Percentiles rank a stretch among this genome's conserved stretches.
phyloP scores from a whole-genome alignment of 2,329 filamentous ascomycete genomes.

The Neofusicoccum parvum region DNA sequence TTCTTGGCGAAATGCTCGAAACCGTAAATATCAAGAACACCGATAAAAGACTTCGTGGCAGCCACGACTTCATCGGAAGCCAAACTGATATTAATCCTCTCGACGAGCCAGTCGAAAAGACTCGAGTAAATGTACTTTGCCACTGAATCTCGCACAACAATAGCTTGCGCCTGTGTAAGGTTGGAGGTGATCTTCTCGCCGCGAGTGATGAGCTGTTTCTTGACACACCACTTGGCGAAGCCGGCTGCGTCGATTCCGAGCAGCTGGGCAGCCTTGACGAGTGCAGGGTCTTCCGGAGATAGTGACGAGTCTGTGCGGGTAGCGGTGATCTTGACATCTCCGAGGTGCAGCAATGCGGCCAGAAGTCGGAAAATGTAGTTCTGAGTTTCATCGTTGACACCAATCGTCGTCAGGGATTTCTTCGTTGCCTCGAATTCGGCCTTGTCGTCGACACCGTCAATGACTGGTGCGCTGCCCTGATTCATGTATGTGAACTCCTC shows the following conservation, averaged over 20 bases:
- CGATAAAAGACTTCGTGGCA: slow-evolving; percentile 87
- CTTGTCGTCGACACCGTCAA: slow-evolving; percentile 94
- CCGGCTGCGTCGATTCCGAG: slow-evolving; percentile 83
- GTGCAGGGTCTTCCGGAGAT: slow-evolving; percentile 75
- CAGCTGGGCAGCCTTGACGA: slow-evolving; percentile 79
- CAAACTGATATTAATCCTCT: slow-evolving; percentile 88
- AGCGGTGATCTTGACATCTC: slow-evolving; percentile 94
- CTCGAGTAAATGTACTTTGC: slow-evolving; percentile 99
- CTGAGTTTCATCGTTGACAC: slow-evolving; percentile 74
- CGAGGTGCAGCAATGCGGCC: slow-evolving; percentile 87
- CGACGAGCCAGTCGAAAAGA: slow-evolving; percentile 98
- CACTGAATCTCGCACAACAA: slow-evolving; percentile 93
- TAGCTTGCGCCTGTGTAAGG: slow-evolving; percentile 87
- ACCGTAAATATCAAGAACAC: slow-evolving; percentile 98
- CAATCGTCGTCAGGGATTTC: slow-evolving; percentile 84
- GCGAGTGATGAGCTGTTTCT: slow-evolving; percentile 95
- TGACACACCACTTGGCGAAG: slow-evolving; percentile 97
- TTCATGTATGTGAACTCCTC: slow-evolving; percentile 97
- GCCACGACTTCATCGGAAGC: slow-evolving; percentile 85
- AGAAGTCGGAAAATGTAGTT: slow-evolving; percentile 85
- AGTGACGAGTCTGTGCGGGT: slow-evolving; percentile 86
- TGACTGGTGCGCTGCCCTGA: slow-evolving; percentile 86
- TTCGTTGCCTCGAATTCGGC: slow-evolving; percentile 89
- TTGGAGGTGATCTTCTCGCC: slow-evolving; percentile 98
- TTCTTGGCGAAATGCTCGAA: slow-evolving; percentile 99